Percentiles rank a stretch among this genome's conserved stretches.
Evolutionary conservation across 2,329 filamentous ascomycete genomes (phyloP).

Genomic region (Fusarium sp.): DNA sequence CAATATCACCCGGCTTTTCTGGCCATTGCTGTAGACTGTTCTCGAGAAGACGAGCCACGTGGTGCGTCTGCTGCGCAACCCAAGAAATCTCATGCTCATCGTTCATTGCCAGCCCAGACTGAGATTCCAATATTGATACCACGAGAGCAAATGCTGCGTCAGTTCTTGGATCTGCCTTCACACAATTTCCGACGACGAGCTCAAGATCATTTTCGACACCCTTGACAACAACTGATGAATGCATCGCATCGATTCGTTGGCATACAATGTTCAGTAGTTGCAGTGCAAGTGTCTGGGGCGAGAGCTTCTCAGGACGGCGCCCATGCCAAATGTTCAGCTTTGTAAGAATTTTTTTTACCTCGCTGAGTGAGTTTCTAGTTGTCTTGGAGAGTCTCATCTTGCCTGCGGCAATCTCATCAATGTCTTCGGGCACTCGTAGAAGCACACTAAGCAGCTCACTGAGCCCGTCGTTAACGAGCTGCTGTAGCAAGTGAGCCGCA

Average conservation of each 20-base stretch:
- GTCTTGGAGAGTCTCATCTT: constrained; percentile 75
- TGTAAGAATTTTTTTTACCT: constrained; percentile 65
- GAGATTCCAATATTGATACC: constrained; percentile 53
- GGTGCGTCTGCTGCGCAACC: constrained; percentile 45
- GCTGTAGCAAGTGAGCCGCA: constrained; percentile 67
- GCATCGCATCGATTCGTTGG: constrained; percentile 44
- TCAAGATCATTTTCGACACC: constrained; percentile 46
- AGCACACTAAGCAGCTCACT: constrained; percentile 66
- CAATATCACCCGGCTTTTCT: constrained; percentile 41
- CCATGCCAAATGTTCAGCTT: constrained; percentile 71
- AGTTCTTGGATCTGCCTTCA: constrained; percentile 22
- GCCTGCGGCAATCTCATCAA: constrained; percentile 71
- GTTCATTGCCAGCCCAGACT: constrained; percentile 47
- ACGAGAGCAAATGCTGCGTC: constrained; percentile 58
- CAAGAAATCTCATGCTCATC: constrained; percentile 38
- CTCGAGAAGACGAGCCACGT: constrained; percentile 48
- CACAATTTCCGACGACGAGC: constrained; percentile 40
- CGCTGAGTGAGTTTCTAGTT: constrained; percentile 65
- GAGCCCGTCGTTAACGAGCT: constrained; percentile 66
- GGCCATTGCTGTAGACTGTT: constrained; percentile 49
- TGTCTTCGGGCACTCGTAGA: constrained; percentile 64
- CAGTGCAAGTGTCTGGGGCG: constrained; percentile 72
- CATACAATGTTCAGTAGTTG: constrained; percentile 66
- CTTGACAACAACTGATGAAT: constrained; percentile 46
- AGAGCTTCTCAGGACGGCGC: constrained; percentile 60